Evolutionary conservation across 2,329 filamentous ascomycete genomes (phyloP), one percentile per base, ranked within the genome.

Genomic region (Parafenestella ontariensis): DNA sequence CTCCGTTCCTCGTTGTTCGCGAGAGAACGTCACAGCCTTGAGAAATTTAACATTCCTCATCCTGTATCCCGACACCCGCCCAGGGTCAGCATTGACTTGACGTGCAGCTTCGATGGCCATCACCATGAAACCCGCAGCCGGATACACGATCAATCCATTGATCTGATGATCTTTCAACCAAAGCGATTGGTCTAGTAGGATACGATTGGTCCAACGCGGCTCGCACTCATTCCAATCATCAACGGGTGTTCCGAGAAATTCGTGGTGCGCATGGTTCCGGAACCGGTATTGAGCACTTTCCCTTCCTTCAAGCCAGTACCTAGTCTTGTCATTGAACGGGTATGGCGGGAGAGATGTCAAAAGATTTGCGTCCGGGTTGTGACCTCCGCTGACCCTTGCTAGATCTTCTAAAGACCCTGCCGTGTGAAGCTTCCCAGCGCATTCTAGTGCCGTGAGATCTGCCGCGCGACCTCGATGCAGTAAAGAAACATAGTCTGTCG

Each of bases 131-230:
- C 67, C 69, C 2, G 70, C 62, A 9, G 56, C 72, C 1, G 72
- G 71, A 46, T 58, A 71, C 5, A 73, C 34, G 4, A 63, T 50
- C 0, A 47, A 50, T 11, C 54, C 55, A 5, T 46, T 45, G 24
- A 70, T 56, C 18, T 40, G 42, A 47, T 75, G 72, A 34, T 70
- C 58, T 3, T 31, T 28, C 10, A 70, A 34, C 70, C 70, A 75
- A 2, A 68, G 6, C 55, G 45, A 28, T 65, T 67, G 2, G 41
- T 42, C 9, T 46, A 24, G 21, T 46, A 40, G 10, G 15, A 59
- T 54, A 44, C 72, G 65, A 49, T 74, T 68, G 5, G 34, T 41
- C 51, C 46, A 49, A 5, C 51, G 17, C 4, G 13, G 50, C 24
- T 62, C 57, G 11, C 29, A 47, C n/a, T 46, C 40, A 18, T 60